Evolutionary conservation across 495 filamentous ascomycete species (phyloP).

Genomic region (Venustampulla echinocandica): DNA sequence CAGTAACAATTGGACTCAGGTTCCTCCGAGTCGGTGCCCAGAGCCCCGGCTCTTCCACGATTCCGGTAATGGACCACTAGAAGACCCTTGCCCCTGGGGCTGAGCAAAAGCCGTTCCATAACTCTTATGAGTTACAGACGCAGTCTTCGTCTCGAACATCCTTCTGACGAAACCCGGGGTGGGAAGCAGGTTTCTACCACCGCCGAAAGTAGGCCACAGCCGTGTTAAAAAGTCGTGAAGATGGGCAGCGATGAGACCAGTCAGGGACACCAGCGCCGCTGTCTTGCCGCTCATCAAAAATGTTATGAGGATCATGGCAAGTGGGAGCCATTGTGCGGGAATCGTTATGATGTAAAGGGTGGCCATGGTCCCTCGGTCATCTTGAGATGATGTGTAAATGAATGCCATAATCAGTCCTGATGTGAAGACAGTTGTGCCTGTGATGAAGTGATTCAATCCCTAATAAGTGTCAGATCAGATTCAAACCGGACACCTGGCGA

Average conservation of each 20-base stretch:
- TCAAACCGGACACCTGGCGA: constrained; percentile 1
- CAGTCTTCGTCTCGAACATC: constrained; percentile 44
- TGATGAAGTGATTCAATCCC: constrained; percentile 39
- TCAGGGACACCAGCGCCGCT: constrained; percentile 45
- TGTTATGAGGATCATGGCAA: constrained; percentile 61
- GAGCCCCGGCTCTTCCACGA: constrained; percentile 59
- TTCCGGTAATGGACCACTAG: constrained; percentile 35
- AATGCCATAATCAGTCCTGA: constrained; percentile 66
- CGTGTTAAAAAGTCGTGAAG: constrained; percentile 76
- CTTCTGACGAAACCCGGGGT: constrained; percentile 60
- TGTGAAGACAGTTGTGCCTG: constrained; percentile 47
- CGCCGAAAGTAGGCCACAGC: constrained; percentile 75
- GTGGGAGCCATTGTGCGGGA: constrained; percentile 64
- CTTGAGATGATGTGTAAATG: constrained; percentile 73
- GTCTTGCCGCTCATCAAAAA: constrained; percentile 46
- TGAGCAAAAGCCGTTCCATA: constrained; percentile 50
- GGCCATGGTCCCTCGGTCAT: constrained; percentile 62
- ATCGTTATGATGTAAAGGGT: constrained; percentile 71
- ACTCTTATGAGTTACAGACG: constrained; percentile 28
- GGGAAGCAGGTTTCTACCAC: constrained; percentile 58
- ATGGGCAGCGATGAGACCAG: constrained; percentile 73
- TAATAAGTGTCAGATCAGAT: constrained; percentile 22
- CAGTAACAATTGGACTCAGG: no score
- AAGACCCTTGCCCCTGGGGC: constrained; percentile 15
- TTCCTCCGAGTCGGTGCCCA: constrained; percentile 65